These are phyloP conservation scores for Cytospora leucostoma DNA, from an alignment of 2,329 filamentous ascomycete species.

Conservation along the genomic window DNA sequence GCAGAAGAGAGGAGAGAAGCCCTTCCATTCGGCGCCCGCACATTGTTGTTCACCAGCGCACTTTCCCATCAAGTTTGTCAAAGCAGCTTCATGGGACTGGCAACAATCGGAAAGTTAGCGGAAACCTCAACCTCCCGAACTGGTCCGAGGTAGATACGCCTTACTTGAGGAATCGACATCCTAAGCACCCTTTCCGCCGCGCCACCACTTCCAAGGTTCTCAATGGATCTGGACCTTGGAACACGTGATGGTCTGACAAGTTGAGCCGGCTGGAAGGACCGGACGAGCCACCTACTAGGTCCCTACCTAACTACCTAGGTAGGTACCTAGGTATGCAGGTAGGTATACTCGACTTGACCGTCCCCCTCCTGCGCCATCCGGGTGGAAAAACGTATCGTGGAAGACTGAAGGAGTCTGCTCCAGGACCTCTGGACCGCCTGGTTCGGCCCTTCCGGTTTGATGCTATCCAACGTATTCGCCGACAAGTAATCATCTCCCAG, in stretches of 20 bases:
- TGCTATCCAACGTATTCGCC: neutral
- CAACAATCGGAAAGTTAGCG: too few relatives aligned
- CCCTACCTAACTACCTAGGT: too few relatives aligned
- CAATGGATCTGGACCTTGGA: too few relatives aligned
- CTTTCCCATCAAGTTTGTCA: neutral
- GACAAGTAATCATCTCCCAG: neutral
- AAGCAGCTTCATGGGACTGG: neutral
- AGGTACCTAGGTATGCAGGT: too few relatives aligned
- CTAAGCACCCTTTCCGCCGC: neutral
- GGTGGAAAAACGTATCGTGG: too few relatives aligned
- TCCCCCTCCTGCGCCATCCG: too few relatives aligned
- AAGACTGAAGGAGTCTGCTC: too few relatives aligned
- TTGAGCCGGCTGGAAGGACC: neutral
- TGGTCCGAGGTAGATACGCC: neutral
- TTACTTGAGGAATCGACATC: neutral
- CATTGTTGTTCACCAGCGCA: neutral
- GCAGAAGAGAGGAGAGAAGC: neutral
- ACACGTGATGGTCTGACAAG: neutral
- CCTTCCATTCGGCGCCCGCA: neutral
- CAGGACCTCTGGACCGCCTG: neutral
- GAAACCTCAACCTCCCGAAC: neutral
- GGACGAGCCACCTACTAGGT: neutral
- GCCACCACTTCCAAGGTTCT: neutral
- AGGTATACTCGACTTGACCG: too few relatives aligned
- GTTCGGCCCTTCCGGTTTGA: neutral